Conservation (phyloP, 306 rosid species). For the Mucuna pruriens region DNA sequence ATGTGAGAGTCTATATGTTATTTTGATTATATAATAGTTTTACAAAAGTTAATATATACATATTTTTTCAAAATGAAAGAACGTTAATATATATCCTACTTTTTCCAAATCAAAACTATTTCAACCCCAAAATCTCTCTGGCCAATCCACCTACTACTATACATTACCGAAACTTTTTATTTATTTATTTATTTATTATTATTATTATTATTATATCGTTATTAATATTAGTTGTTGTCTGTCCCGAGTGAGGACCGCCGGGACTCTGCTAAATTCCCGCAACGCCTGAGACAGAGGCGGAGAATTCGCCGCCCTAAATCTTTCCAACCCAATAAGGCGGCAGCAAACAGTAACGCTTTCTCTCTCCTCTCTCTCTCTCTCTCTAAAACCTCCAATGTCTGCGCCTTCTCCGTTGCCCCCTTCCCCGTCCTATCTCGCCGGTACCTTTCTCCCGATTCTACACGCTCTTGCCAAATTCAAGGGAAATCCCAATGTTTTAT, state of each 20-base stretch:
- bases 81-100: too few relatives aligned
- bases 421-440: slow-evolving; percentile 35
- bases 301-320: slow-evolving; percentile 27
- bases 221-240: neutral
- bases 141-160: too few relatives aligned
- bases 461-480: neutral
- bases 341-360: neutral
- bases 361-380: neutral
- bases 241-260: too few relatives aligned
- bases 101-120: too few relatives aligned
- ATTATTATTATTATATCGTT: neutral
- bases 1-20: too few relatives aligned
- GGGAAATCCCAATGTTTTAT: slow-evolving; percentile 37
- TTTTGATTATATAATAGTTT: too few relatives aligned
- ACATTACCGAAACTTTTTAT: too few relatives aligned
- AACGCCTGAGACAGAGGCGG: slow-evolving; percentile 3
- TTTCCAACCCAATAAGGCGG: slow-evolving; percentile 47
- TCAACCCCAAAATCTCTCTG: too few relatives aligned
- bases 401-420: slow-evolving; percentile 35
- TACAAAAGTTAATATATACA: too few relatives aligned
- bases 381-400: slow-evolving; percentile 36
- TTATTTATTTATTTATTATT: too few relatives aligned
- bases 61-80: too few relatives aligned
- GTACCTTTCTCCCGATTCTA: neutral
- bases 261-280: slow-evolving; percentile 37